Evolutionary conservation across 257 asterid species (phyloP).

Genomic region (Nicotiana obtusifolia): DNA sequence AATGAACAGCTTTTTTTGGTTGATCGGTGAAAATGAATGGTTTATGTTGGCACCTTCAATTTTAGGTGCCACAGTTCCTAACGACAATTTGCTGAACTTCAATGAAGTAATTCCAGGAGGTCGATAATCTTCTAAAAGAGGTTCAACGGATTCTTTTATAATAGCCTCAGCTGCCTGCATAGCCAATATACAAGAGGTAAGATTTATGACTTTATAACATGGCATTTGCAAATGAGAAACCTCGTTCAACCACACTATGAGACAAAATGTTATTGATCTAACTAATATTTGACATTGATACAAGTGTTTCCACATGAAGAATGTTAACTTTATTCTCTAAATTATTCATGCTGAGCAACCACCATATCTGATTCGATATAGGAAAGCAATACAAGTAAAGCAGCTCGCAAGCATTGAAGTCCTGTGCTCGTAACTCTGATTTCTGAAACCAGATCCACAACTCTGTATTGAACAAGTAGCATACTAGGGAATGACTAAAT

Average conservation of each 20-base stretch:
- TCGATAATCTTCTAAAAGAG: slow-evolving; percentile 89
- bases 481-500: neutral
- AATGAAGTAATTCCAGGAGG: slow-evolving; percentile 81
- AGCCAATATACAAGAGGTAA: slow-evolving; percentile 15
- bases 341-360: neutral
- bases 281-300: neutral
- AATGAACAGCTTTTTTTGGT: neutral
- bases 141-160: slow-evolving; percentile 91
- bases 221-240: neutral
- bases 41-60: slow-evolving; percentile 64
- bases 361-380: neutral
- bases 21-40: neutral
- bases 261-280: neutral
- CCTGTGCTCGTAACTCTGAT: no score
- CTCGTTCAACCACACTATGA: neutral
- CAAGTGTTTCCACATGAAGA: neutral
- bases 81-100: slow-evolving; percentile 87
- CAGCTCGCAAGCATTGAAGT: neutral
- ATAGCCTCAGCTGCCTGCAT: slow-evolving; percentile 93
- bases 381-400: neutral
- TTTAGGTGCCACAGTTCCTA: slow-evolving; percentile 97
- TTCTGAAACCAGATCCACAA: neutral
- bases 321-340: slow-evolving; percentile 2
- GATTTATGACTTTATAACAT: neutral
- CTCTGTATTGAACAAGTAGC: neutral